Percentiles rank a stretch among this genome's conserved stretches.
phyloP scores from a whole-genome alignment of 2,329 filamentous ascomycete genomes.

The Hypocreales sp. region DNA sequence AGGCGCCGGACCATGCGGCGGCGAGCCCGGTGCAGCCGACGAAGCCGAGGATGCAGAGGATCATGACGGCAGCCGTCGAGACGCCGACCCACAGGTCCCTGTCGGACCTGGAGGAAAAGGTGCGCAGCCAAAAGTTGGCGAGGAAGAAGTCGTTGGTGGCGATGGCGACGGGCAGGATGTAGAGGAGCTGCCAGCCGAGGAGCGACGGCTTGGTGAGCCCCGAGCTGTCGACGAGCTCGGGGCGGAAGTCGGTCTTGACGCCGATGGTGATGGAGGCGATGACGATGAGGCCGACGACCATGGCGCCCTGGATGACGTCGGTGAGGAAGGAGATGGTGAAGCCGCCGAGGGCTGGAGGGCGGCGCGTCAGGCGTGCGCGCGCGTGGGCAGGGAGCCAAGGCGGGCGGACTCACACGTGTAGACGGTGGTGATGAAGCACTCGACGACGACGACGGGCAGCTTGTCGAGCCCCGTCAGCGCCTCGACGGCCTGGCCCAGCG shows the following conservation, averaged over 20 bases:
- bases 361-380: background rate
- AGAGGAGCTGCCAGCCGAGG: slow-evolving; percentile 72
- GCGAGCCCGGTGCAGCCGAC: slow-evolving; percentile 61
- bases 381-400: background rate
- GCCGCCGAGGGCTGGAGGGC: slow-evolving; percentile 51
- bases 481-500: slow-evolving; percentile 63
- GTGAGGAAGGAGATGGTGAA: slow-evolving; percentile 77
- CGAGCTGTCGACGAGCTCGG: slow-evolving; percentile 49
- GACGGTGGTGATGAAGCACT: slow-evolving; percentile 64
- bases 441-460: slow-evolving; percentile 60
- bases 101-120: slow-evolving; percentile 67
- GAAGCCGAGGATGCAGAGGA: slow-evolving; percentile 55
- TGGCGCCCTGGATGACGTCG: slow-evolving; percentile 64
- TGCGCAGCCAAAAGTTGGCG: slow-evolving; percentile 71
- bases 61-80: slow-evolving; percentile 46
- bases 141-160: slow-evolving; percentile 80
- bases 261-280: slow-evolving; percentile 68
- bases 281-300: slow-evolving; percentile 62
- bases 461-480: slow-evolving; percentile 60
- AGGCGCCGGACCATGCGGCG: slow-evolving; percentile 63
- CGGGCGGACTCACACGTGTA: slow-evolving; percentile 49
- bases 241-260: slow-evolving; percentile 57
- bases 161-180: slow-evolving; percentile 69
- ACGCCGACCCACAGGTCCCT: slow-evolving; percentile 63
- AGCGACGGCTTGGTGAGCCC: slow-evolving; percentile 53